Base-by-base conservation (phyloP, 306 rosid species). In the Lathyrus sativus region DNA sequence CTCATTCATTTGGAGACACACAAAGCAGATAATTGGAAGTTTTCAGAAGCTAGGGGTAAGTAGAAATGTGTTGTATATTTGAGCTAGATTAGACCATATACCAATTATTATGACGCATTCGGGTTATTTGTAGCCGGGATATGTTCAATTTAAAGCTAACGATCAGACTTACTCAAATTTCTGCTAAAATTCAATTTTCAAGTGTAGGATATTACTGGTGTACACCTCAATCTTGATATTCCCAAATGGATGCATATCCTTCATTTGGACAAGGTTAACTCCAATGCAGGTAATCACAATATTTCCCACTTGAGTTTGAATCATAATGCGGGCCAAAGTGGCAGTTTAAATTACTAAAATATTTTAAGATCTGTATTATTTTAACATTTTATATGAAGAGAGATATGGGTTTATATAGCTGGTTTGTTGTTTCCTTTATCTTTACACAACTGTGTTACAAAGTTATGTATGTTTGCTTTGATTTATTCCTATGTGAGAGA, bases 231-330 rank as follows among this genome's bases (percentile, higher is more conserved):
- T 88, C 89, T 95, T 78, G 97, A 95, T 80, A 66, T 85, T 76
- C 96, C 96, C 54, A 95, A 91, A 85, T 95, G 96, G 99, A 70
- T 83, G 86, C 89, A 15, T 74, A 71, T 90, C 66, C 95, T 95
- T 85, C 96, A 77, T 77, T 68, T 87, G 87, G 97, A 90, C 81
- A 84, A 79, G 89, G 78, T 88, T 62, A 89, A 81, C 83, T 65
- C 76, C 7, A 76, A 79, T 86, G 91, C 91, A 84, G 99, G 97
- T 95, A 82, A 64, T 41, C 41, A 7, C 11, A 66, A 31, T 69
- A 61, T 48, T 60, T 35, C 76, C 61, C 62, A 69, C 28, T 49
- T 45, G 35, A 7, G 39, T 46, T 43, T 60, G 45, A 66, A 42
- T 38, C 58, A 39, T 71, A 45, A 24, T 26, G 41, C 38, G 2